Evolutionary conservation across 495 filamentous ascomycete genomes (phyloP).

Genomic region (Evernia prunastri): DNA sequence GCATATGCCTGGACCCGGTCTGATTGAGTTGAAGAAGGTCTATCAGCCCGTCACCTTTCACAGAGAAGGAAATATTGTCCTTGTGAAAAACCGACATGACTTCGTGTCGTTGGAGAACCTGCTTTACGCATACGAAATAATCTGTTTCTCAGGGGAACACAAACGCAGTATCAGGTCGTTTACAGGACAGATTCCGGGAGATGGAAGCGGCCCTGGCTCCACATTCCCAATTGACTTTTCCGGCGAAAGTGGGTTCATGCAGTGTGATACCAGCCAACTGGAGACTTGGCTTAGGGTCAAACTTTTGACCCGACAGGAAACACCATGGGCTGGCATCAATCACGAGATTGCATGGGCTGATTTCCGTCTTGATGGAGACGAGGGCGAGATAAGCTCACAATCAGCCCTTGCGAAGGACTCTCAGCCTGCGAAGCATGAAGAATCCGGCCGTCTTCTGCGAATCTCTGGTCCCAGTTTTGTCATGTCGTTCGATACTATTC

Average conservation of each 20-base stretch:
- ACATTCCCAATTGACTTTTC: conserved; percentile 4
- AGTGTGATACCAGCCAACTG: conserved; percentile 22
- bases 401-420: conserved; percentile 25
- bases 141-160: conserved; percentile 12
- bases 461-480: conserved; percentile 36
- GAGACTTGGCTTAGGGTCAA: conserved; percentile 24
- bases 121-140: conserved; percentile 7
- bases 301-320: conserved; percentile 23
- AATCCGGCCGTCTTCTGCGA: conserved; percentile 22
- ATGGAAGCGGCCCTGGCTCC: conserved; percentile 5
- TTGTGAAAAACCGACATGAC: conserved; percentile 46
- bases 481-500: conserved; percentile 25
- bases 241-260: conserved; percentile 1
- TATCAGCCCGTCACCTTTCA: conserved; percentile 45
- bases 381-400: conserved; percentile 14
- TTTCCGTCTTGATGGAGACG: conserved; percentile 29
- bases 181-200: conserved; percentile 5
- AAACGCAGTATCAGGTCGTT: conserved; percentile 20
- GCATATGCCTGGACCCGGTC: conserved; percentile 52
- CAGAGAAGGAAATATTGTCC: conserved; percentile 23
- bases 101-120: conserved; percentile 37
- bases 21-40: conserved; percentile 56
- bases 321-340: conserved; percentile 40
- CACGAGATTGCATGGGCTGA: conserved; percentile 49
- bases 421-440: conserved; percentile 20